These are phyloP conservation scores for Metroxylon sagu DNA, from an alignment of 176 grass and related monocot genomes.

Conservation along the genomic window DNA sequence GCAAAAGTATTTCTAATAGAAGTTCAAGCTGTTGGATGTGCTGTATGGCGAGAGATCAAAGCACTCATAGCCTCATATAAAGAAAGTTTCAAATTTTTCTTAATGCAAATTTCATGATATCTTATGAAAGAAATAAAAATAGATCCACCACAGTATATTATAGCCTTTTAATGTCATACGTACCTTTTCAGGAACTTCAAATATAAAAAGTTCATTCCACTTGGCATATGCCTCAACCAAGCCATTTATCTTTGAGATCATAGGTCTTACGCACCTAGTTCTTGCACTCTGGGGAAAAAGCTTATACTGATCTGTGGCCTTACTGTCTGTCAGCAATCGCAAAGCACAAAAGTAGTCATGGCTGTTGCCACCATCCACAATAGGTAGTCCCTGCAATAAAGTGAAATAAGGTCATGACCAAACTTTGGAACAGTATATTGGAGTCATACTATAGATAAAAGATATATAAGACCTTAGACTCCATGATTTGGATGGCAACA, in stretches of 20 bases:
- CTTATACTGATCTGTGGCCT: conserved; percentile 80
- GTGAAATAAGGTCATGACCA: conserved; percentile 1
- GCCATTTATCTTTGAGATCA: conserved; percentile 26
- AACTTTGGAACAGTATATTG: too few species aligned
- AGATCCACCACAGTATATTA: too few species aligned
- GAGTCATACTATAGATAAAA: not conserved
- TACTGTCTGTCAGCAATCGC: conserved; percentile 69
- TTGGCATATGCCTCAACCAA: conserved; percentile 37
- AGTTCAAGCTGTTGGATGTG: too few species aligned
- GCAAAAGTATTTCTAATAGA: too few species aligned
- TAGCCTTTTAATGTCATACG: too few species aligned
- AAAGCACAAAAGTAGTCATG: conserved; percentile 93
- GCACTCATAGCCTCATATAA: too few species aligned
- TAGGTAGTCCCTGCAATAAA: conserved; percentile 57
- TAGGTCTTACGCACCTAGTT: conserved; percentile 87
- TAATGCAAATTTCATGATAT: too few species aligned
- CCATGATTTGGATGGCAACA: conserved; percentile 89
- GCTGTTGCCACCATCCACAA: conserved; percentile 89
- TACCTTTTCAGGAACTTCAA: conserved; percentile 97
- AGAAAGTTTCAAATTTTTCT: too few species aligned
- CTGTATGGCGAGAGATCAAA: too few species aligned
- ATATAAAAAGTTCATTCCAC: conserved; percentile 99
- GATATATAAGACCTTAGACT: conserved; percentile 50
- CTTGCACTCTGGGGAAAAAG: conserved; percentile 97
- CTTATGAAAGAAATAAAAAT: too few species aligned